These are phyloP conservation scores for Bruguiera hainesii DNA, from an alignment of 441 rosid genomes.

Conservation along the genomic window DNA sequence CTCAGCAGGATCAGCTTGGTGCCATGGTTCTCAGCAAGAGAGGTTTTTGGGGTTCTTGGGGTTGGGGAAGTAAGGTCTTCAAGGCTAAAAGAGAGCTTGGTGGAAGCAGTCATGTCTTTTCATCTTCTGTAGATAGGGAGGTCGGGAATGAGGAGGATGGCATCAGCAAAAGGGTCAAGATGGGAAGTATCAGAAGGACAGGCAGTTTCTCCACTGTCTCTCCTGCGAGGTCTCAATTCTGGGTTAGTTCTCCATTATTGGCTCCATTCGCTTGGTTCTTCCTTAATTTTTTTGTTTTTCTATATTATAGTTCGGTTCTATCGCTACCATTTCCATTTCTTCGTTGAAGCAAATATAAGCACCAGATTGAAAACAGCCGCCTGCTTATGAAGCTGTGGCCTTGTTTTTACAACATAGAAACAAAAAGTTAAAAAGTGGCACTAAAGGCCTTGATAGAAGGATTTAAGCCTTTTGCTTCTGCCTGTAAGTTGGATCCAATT, in stretches of 20 bases:
- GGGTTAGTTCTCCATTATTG: slow-evolving; percentile 46
- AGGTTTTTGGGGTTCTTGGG: slow-evolving; percentile 51
- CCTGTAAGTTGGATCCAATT: no score
- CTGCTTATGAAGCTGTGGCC: no score
- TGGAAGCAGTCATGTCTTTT: slow-evolving; percentile 51
- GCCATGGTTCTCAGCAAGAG: slow-evolving; percentile 23
- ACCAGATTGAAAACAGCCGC: no score
- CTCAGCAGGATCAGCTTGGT: slow-evolving; percentile 27
- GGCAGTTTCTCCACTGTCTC: slow-evolving; percentile 44
- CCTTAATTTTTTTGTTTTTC: background rate
- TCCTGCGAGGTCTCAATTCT: slow-evolving; percentile 50
- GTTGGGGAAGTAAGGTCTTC: slow-evolving; percentile 27
- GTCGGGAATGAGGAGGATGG: slow-evolving; percentile 20
- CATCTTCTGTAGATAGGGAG: slow-evolving; percentile 42
- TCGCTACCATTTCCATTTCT: no score
- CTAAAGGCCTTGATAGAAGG: no score
- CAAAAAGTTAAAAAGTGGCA: no score
- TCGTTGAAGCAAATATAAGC: no score
- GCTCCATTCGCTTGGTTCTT: background rate
- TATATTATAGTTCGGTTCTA: background rate
- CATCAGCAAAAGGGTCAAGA: slow-evolving; percentile 27
- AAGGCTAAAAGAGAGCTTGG: slow-evolving; percentile 38
- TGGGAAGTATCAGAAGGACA: slow-evolving; percentile 37
- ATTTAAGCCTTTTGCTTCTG: no score
- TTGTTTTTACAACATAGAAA: no score